Conservation (phyloP, 768 basidiomycete species). For the Piloderma croceum region DNA sequence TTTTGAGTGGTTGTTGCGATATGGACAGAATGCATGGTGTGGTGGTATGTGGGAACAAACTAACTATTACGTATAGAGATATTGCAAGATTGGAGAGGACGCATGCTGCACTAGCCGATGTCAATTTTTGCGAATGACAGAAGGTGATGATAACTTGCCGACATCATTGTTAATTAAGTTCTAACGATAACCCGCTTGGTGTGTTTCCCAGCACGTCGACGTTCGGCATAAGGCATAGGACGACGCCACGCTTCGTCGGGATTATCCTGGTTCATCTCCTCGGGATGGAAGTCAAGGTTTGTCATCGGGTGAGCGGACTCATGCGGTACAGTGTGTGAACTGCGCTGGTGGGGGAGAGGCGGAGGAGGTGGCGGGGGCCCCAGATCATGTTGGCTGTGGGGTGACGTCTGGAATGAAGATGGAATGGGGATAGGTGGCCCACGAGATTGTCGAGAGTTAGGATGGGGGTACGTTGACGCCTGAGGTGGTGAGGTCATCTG, state of each 20-base stretch:
- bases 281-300: constrained; percentile 25
- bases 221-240: constrained; percentile 69
- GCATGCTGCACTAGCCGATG: too few species aligned
- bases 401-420: background rate
- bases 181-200: constrained; percentile 67
- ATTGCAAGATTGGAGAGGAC: too few species aligned
- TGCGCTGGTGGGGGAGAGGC: constrained; percentile 21
- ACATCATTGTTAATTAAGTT: too few species aligned
- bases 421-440: background rate
- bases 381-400: constrained; percentile 1
- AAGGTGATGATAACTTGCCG: too few species aligned
- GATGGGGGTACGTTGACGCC: background rate
- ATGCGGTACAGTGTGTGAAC: constrained; percentile 12
- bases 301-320: constrained; percentile 21
- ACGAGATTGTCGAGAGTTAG: background rate
- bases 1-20: too few species aligned
- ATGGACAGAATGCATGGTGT: too few species aligned
- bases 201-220: constrained; percentile 75
- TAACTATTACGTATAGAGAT: too few species aligned
- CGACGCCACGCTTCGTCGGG: constrained; percentile 66
- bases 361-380: constrained; percentile 10
- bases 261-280: constrained; percentile 51
- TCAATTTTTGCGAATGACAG: too few species aligned
- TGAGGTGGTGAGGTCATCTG: constrained; percentile 16
- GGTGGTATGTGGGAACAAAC: too few species aligned